Evolutionary conservation across 768 basidiomycete species (phyloP), one percentile per base, ranked within the genome.

Genomic region (Calocybe cyanea): DNA sequence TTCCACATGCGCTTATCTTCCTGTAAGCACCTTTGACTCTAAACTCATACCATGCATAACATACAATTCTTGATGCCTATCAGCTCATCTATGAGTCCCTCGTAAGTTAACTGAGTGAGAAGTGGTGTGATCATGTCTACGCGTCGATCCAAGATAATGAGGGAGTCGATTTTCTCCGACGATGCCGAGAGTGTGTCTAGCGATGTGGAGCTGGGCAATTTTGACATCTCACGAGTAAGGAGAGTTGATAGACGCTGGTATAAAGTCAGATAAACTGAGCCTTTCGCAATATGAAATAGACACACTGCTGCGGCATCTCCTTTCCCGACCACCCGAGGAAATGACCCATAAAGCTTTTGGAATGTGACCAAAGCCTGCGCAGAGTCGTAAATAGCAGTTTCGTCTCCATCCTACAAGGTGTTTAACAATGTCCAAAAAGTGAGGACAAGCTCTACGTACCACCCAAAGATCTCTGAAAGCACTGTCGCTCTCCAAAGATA

Each of bases 91-190:
- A 97, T 75, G 38, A 99, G 82, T 15, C 96, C 96, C 61, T 98
- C 87, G 55, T 98, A 98, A 0, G 96, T 99, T 46, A 98, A 71
- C 58, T 98, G 94, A 2, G 96, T 98, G 37, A 95, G 78, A 41
- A 98, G 71, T 1, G 96, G 92, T 0, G 96, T 96, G 48, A 98
- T 83, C 87, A 97, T 88, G 58, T 99, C 96, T 8, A 88, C 82
- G 25, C 83, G 81, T 38, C 96, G 82, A 63, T 99, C 96, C 46
- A 99, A 56, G 30, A 98, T 73, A 53, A 99, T 85, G 48, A 98
- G 67, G 11, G 82, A 85, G 61, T 99, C 96, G 43, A 98, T 76
- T 41, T 73, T 78, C 13, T 79, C 78, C 2, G 80, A 77, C 8
- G 72, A 60, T 7, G 75, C 64, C 5, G 74, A 58, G 2, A 75